Conservation (phyloP, 1,139 yeast genomes). For the Suhomyces ambrosiae region DNA sequence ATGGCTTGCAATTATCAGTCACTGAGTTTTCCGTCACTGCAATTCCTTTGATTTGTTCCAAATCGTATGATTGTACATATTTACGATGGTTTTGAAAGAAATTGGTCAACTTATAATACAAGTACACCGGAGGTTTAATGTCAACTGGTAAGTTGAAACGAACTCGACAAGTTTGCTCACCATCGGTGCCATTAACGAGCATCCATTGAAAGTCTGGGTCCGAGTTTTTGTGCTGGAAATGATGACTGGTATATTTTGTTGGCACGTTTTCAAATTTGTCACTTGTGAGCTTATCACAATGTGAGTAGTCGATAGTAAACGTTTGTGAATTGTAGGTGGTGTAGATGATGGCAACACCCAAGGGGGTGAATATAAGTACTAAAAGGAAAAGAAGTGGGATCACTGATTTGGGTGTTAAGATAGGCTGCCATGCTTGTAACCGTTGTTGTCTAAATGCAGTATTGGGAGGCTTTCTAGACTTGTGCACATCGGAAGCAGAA, state of each 20-base stretch:
- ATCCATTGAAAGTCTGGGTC: constrained; percentile 59
- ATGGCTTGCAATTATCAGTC: constrained; percentile 60
- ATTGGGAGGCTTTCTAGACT: constrained; percentile 70
- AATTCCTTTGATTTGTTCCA: constrained; percentile 62
- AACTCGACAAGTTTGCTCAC: constrained; percentile 49
- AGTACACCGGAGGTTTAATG: constrained; percentile 59
- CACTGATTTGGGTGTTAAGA: constrained; percentile 74
- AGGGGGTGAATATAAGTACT: constrained; percentile 71
- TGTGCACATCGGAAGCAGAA: constrained; percentile 32
- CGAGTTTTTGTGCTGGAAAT: constrained; percentile 51
- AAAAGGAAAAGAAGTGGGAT: constrained; percentile 63
- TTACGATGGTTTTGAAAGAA: constrained; percentile 80
- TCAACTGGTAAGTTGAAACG: constrained; percentile 62
- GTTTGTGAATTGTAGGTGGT: constrained; percentile 64
- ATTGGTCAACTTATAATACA: constrained; percentile 72
- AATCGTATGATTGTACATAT: constrained; percentile 70
- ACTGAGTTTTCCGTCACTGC: constrained; percentile 53
- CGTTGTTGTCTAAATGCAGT: constrained; percentile 76
- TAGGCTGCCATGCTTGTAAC: constrained; percentile 80
- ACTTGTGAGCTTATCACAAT: constrained; percentile 50
- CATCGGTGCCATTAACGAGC: constrained; percentile 35
- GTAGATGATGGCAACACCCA: constrained; percentile 67
- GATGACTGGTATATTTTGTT: constrained; percentile 49
- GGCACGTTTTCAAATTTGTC: constrained; percentile 50
- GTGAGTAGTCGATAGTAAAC: constrained; percentile 58